phyloP scores from a whole-genome alignment of 225 moss, liverwort and hornwort species.

The Anthoceros angustus region DNA sequence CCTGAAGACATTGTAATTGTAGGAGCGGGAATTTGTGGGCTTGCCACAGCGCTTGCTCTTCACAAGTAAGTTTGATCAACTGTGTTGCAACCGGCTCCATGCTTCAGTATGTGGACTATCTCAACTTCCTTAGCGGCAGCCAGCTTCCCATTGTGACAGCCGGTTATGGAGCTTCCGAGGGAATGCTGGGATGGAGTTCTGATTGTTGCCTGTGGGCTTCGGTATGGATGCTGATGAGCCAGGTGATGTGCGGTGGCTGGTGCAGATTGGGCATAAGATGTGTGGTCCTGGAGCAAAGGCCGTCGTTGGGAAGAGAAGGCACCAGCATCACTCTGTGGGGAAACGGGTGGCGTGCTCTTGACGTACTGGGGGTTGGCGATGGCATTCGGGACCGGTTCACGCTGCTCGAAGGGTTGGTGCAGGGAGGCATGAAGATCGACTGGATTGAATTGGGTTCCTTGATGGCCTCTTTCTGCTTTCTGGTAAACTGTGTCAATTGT shows the following conservation, averaged over 20 bases:
- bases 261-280: conserved; percentile 36
- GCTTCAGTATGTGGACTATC: neutral
- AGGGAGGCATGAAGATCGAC: too few species aligned
- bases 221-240: neutral
- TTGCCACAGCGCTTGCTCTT: neutral
- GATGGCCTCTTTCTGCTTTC: neutral
- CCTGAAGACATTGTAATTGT: neutral
- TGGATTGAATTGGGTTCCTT: neutral
- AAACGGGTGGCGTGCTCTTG: conserved; percentile 44
- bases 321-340: conserved; percentile 30
- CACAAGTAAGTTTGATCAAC: neutral
- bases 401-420: conserved; percentile 19
- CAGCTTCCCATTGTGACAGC: neutral
- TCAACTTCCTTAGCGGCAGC: neutral
- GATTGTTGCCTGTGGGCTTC: neutral
- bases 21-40: neutral
- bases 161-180: neutral
- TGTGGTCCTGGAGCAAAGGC: conserved; percentile 42
- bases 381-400: conserved; percentile 28
- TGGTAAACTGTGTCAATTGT: neutral
- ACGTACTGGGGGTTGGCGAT: conserved; percentile 34
- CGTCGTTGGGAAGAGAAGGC: conserved; percentile 30
- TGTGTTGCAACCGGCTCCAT: neutral
- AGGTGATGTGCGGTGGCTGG: conserved; percentile 1
- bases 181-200: neutral